Base-by-base conservation (phyloP, 441 rosid species). In the Gossypium gossypioides region DNA sequence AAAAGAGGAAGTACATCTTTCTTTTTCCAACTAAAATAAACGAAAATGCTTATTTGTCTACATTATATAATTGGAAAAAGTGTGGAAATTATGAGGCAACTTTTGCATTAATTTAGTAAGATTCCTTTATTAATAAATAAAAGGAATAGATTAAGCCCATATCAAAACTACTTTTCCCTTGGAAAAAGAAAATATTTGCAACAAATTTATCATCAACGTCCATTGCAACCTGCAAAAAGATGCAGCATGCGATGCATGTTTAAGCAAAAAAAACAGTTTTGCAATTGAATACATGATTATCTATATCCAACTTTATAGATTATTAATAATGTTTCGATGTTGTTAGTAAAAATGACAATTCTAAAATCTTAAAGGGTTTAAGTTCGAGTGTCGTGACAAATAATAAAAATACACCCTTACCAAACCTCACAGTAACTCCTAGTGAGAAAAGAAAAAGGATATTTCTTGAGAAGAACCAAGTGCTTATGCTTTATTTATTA, bases 71-170 rank as follows among this genome's bases (percentile, higher is more conserved):
- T 69, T 62, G 64, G 55, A 78, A 83, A 81, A 56, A 70, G 22
- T 46, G 60, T 9, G 58, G 71, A 72, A 59, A 77, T 60, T 6
- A 52, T 16, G 79, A 82, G 75, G 61, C 80, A 63, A 48, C 81
- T 82, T 81, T 84, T 75, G 15, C 9, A 70, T 60, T 76, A 80
- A 76, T 76, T 69, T 80, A 80, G 59, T 75, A 66, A 73, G 78
- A 83, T 74, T 71, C 79, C 84, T 86, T 83, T 86, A 74, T 57
- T 69, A 86, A 86, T 13, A 15, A 48, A 84, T 81, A 75, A 73
- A 22, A n/a, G 73, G 73, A 55, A 19, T 54, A 18, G 76, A 76
- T 69, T 69, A 58, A 77, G 51, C 24, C 73, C 78, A 65, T 32
- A 76, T 68, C 72, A 76, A 82, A 51, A 51, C 18, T 37, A 75